phyloP scores from a whole-genome alignment of 1,139 yeast genomes.

The Debaryomyces sp. region DNA sequence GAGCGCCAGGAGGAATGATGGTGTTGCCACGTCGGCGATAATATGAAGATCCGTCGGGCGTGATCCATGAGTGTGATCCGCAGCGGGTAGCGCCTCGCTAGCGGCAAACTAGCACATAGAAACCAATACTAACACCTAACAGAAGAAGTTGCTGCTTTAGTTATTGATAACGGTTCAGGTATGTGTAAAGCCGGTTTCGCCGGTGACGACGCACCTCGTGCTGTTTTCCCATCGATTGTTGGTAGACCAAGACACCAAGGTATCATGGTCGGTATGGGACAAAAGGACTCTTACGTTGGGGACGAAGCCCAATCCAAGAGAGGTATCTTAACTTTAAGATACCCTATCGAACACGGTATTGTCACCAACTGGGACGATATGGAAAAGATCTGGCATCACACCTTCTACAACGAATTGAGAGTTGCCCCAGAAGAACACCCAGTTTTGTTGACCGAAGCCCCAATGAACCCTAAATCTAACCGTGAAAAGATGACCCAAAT shows the following conservation, averaged over 20 bases:
- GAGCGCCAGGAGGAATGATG: neutral
- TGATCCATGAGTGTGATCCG: neutral
- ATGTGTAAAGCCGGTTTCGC: slow-evolving; percentile 99
- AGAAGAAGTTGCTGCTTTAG: slow-evolving; percentile 70
- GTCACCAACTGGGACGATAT: slow-evolving; percentile 99
- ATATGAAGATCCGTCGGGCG: neutral
- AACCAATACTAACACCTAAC: slow-evolving; percentile 25
- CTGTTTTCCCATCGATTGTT: slow-evolving; percentile 99
- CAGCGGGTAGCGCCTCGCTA: neutral
- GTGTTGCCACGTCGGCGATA: neutral
- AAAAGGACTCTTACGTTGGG: slow-evolving; percentile 99
- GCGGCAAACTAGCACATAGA: neutral
- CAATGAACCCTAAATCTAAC: slow-evolving; percentile 98
- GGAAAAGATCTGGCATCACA: slow-evolving; percentile 99
- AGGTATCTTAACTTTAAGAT: slow-evolving; percentile 98
- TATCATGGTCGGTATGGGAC: slow-evolving; percentile 99
- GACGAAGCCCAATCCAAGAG: slow-evolving; percentile 99
- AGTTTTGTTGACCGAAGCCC: slow-evolving; percentile 96
- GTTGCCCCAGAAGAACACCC: slow-evolving; percentile 99
- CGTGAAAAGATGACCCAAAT: slow-evolving; percentile 99
- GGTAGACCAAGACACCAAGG: slow-evolving; percentile 99
- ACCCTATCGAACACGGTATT: slow-evolving; percentile 99
- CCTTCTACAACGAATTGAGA: slow-evolving; percentile 95
- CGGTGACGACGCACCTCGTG: slow-evolving; percentile 99
- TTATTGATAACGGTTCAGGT: slow-evolving; percentile 99